A percentile compares a stretch with the other conserved stretches of the same genome.
These are phyloP conservation scores for Pseudohyphozyma bogoriensis DNA, from an alignment of 768 basidiomycete species.

Conservation along the genomic window DNA sequence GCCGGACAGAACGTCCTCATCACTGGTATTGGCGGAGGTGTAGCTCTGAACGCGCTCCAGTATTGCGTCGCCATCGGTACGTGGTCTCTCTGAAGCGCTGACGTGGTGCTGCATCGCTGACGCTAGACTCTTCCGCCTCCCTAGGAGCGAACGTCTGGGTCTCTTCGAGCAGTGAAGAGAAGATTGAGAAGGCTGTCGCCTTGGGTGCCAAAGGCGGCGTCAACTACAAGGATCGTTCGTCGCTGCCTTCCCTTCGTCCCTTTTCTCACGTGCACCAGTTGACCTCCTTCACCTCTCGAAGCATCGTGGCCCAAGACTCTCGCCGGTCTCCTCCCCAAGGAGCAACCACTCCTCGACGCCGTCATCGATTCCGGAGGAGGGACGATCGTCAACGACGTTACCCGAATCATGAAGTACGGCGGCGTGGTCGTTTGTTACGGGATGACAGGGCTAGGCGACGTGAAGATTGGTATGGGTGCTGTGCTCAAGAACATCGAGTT, in stretches of 20 bases:
- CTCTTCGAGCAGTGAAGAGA: constrained; percentile 56
- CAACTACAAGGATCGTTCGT: constrained; percentile 57
- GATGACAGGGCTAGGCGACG: constrained; percentile 47
- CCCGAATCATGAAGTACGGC: constrained; percentile 45
- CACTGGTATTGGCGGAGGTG: constrained; percentile 51
- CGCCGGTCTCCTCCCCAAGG: constrained; percentile 40
- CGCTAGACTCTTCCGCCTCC: too few relatives aligned
- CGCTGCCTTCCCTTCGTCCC: not conserved
- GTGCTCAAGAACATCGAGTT: constrained; percentile 65
- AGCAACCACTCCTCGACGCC: constrained; percentile 44
- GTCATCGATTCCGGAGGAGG: constrained; percentile 65
- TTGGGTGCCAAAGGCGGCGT: constrained; percentile 71
- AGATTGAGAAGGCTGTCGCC: constrained; percentile 55
- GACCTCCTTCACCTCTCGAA: too few relatives aligned
- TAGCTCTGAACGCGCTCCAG: constrained; percentile 66
- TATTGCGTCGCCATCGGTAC: constrained; percentile 61
- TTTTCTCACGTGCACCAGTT: not conserved
- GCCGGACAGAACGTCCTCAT: constrained; percentile 64
- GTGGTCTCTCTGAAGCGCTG: not conserved
- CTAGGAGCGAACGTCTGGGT: constrained; percentile 55
- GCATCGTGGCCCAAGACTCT: constrained; percentile 42
- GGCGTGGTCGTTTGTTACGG: constrained; percentile 30
- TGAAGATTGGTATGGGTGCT: constrained; percentile 62
- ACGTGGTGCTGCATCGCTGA: too few relatives aligned
- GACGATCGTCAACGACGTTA: constrained; percentile 49